Evolutionary conservation across 2,329 filamentous ascomycete genomes (phyloP), one percentile per base, ranked within the genome.

Genomic region (Sporothrix variecibatus): DNA sequence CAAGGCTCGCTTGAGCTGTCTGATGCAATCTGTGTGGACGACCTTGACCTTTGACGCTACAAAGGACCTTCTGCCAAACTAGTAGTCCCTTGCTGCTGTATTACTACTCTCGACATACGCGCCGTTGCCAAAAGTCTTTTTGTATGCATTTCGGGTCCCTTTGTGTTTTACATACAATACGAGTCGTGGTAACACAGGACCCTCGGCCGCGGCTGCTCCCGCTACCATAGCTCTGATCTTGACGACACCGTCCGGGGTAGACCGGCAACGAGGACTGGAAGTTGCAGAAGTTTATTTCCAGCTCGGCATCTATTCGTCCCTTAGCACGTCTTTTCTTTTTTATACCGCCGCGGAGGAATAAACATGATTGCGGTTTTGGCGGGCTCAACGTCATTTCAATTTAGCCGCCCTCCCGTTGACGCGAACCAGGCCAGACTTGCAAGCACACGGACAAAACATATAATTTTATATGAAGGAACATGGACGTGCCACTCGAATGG

Each of bases 181-280:
- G 49, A 17, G 56, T 17, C 26, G 26, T 17, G 26, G 23, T 31
- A 12, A 11, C 49, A 51, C 12, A 40, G 34, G 68, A 58, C n/a
- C 49, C 68, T 71, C 68, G 46, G 15, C 7, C 67, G 2, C 68
- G 68, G 68, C 68, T 71, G 68, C 49, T 58, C 68, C 68, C 68
- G 68, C n/a, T 58, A 34, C 31, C 34, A 20, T 26, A 28, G 12
- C n/a, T 60, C 11, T 40, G 17, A 40, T 38, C 46, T 31, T 58
- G 51, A 11, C 49, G 12, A 58, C 5, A 26, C 40, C 5, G 68
- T 46, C 68, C 17, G 31, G 68, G 68, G 51, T 58, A 43, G n/a
- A 17, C 15, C 51, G 51, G 49, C 67, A 70, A 34, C 17, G 15
- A 58, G n/a, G 34, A 58, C 51, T n/a, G 26, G 2, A 5, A 56